These are phyloP conservation scores for Chenopodium berlandieri DNA, from an alignment of 148 eudicot genomes.

Conservation along the genomic window DNA sequence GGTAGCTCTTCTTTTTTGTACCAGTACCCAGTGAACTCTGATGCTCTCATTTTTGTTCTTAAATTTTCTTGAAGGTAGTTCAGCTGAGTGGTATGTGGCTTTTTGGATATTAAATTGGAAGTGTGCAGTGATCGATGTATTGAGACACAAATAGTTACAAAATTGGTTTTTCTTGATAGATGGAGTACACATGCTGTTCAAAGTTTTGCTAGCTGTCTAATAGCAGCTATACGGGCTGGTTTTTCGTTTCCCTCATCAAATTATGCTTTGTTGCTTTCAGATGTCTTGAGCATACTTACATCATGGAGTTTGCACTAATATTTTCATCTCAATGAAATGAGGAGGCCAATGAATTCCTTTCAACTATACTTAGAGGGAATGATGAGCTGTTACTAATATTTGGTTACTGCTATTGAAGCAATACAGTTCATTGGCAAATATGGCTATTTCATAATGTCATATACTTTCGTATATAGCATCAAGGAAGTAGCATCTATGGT, in stretches of 20 bases:
- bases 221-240: background rate
- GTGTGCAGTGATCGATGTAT: background rate
- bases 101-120: background rate
- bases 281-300: background rate
- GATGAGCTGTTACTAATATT: background rate
- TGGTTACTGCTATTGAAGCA: background rate
- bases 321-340: background rate
- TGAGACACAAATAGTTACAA: background rate
- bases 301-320: background rate
- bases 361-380: background rate
- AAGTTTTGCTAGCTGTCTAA: background rate
- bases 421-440: background rate
- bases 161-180: background rate
- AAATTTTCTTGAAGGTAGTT: constrained; percentile 1
- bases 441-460: background rate
- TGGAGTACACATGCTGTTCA: background rate
- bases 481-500: background rate
- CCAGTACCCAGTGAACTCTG: background rate
- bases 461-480: background rate
- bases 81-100: background rate
- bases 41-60: background rate
- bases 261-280: constrained; percentile 11
- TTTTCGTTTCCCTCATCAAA: background rate
- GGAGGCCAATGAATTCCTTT: background rate
- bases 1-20: background rate